A percentile compares a stretch with the other conserved stretches of the same genome.
Conservation (phyloP, 805 yeast species). For the Sungouiella blattae region DNA sequence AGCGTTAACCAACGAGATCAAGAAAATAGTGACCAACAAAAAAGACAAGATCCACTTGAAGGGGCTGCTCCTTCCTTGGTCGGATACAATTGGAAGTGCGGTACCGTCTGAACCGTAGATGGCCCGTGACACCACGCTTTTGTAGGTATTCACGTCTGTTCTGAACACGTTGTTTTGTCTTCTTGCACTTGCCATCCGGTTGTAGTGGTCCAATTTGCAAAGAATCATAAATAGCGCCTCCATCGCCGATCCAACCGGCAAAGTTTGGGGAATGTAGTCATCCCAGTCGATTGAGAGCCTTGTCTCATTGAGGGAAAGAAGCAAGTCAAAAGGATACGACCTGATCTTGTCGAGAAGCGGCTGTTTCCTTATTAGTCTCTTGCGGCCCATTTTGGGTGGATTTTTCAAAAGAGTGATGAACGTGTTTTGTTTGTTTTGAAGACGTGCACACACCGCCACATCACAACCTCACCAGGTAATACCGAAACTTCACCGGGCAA, state of each 20-base stretch:
- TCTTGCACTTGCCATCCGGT: slow-evolving; percentile 19
- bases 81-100: background rate
- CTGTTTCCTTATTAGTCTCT: slow-evolving; percentile 23
- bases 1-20: slow-evolving; percentile 15
- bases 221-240: slow-evolving; percentile 17
- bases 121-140: slow-evolving; percentile 22
- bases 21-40: slow-evolving; percentile 9
- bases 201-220: slow-evolving; percentile 24
- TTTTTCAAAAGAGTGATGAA: background rate
- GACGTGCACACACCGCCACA: slow-evolving; percentile 1
- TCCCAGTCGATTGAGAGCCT: slow-evolving; percentile 42
- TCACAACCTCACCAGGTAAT: too few species aligned
- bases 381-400: slow-evolving; percentile 14
- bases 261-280: slow-evolving; percentile 26
- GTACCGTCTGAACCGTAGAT: slow-evolving; percentile 6
- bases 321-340: slow-evolving; percentile 36
- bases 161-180: slow-evolving; percentile 32
- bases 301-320: slow-evolving; percentile 34
- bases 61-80: slow-evolving; percentile 1
- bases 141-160: slow-evolving; percentile 33
- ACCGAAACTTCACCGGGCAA: too few species aligned
- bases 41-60: slow-evolving; percentile 13
- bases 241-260: slow-evolving; percentile 28
- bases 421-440: slow-evolving; percentile 2
- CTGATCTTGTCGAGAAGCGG: slow-evolving; percentile 27